Conservation (phyloP, 2,329 filamentous ascomycete genomes). For the Teratosphaeria epicoccoides region DNA sequence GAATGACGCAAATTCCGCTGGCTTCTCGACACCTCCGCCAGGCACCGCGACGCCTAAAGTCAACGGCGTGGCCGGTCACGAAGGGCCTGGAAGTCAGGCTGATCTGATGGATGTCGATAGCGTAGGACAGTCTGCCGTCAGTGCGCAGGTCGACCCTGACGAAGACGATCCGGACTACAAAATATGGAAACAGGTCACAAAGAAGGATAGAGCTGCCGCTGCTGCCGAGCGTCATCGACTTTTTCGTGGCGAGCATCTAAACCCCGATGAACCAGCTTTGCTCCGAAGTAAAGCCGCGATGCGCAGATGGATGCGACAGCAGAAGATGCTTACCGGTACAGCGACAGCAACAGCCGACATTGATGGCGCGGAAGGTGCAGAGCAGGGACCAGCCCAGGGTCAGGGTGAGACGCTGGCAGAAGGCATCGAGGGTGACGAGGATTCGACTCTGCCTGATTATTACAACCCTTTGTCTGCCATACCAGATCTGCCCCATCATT, state of each 20-base stretch:
- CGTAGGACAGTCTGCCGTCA: slow-evolving; percentile 52
- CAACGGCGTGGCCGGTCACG: slow-evolving; percentile 46
- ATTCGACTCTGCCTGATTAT: slow-evolving; percentile 81
- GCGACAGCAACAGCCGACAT: slow-evolving; percentile 35
- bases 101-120: slow-evolving; percentile 85
- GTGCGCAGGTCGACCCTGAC: slow-evolving; percentile 63
- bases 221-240: slow-evolving; percentile 78
- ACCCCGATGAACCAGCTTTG: slow-evolving; percentile 77
- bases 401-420: slow-evolving; percentile 74
- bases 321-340: slow-evolving; percentile 44
- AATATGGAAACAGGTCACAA: slow-evolving; percentile 97
- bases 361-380: slow-evolving; percentile 33
- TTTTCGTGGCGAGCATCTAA: slow-evolving; percentile 75
- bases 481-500: slow-evolving; percentile 66
- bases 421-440: slow-evolving; percentile 83
- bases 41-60: slow-evolving; percentile 66
- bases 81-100: slow-evolving; percentile 55
- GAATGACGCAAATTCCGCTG: slow-evolving; percentile 65
- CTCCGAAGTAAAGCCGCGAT: slow-evolving; percentile 78
- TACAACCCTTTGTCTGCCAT: slow-evolving; percentile 81
- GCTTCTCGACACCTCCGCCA: slow-evolving; percentile 64
- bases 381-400: slow-evolving; percentile 37
- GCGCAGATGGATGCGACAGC: slow-evolving; percentile 73
- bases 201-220: slow-evolving; percentile 80
- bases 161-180: slow-evolving; percentile 88